A percentile compares a stretch with the other conserved stretches of the same genome.
Evolutionary conservation across 2,329 filamentous ascomycete species (phyloP).

Genomic region (Curvularia sp.): DNA sequence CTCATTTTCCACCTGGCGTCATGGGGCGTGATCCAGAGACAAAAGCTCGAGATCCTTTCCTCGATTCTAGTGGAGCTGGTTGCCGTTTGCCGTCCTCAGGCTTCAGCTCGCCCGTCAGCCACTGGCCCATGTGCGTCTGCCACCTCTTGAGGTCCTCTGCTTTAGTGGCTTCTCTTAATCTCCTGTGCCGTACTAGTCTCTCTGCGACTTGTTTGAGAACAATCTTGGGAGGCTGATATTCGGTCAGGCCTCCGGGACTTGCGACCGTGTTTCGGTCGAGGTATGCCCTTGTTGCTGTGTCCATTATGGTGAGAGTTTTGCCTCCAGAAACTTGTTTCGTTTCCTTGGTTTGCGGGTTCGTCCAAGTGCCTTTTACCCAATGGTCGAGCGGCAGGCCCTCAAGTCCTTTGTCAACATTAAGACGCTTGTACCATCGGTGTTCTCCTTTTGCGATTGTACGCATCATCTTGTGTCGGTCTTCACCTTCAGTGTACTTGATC

Average conservation of each 20-base stretch:
- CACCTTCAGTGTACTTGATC: constrained; percentile 61
- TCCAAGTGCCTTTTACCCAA: constrained; percentile 55
- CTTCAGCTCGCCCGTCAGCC: constrained; percentile 44
- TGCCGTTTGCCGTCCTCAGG: constrained; percentile 35
- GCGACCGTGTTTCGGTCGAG: constrained; percentile 45
- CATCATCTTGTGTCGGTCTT: constrained; percentile 57
- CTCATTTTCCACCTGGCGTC: constrained; percentile 12
- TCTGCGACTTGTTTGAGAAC: constrained; percentile 57
- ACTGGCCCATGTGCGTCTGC: constrained; percentile 51
- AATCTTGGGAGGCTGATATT: constrained; percentile 54
- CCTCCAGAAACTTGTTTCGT: constrained; percentile 51
- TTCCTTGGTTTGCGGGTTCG: constrained; percentile 39
- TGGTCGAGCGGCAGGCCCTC: constrained; percentile 56
- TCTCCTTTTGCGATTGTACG: constrained; percentile 56
- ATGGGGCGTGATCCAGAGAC: constrained; percentile 11
- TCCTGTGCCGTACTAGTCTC: constrained; percentile 55
- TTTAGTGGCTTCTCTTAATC: constrained; percentile 52
- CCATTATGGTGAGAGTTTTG: constrained; percentile 54
- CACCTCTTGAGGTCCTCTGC: constrained; percentile 43
- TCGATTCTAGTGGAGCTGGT: constrained; percentile 9
- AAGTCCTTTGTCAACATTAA: constrained; percentile 57
- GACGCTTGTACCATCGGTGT: constrained; percentile 59
- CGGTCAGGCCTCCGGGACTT: constrained; percentile 48
- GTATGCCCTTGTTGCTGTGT: constrained; percentile 52
- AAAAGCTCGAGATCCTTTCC: constrained; percentile 16